phyloP scores from a whole-genome alignment of 495 filamentous ascomycete genomes.

The Hyphodiscus hymeniophilus region DNA sequence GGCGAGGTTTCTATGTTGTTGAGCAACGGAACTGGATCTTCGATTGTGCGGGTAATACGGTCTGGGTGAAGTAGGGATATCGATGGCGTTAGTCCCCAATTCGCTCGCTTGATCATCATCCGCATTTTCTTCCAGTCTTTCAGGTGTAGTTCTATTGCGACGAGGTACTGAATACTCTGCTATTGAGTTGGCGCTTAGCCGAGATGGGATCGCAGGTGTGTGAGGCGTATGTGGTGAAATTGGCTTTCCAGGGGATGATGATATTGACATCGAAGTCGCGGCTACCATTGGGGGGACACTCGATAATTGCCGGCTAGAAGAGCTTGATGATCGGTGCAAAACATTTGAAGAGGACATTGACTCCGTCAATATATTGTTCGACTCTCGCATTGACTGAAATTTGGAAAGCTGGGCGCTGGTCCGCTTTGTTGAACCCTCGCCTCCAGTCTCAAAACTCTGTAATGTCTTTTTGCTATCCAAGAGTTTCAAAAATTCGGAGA shows the following conservation, averaged over 20 bases:
- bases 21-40: slow-evolving; percentile 72
- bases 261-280: slow-evolving; percentile 72
- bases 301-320: slow-evolving; percentile 76
- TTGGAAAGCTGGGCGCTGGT: slow-evolving; percentile 64
- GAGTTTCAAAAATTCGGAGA: slow-evolving; percentile 83
- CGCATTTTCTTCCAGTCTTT: slow-evolving; percentile 23
- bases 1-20: slow-evolving; percentile 45
- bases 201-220: slow-evolving; percentile 84
- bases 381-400: slow-evolving; percentile 79
- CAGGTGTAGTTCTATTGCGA: slow-evolving; percentile 15
- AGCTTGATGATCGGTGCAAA: slow-evolving; percentile 70
- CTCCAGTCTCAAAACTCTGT: slow-evolving; percentile 54
- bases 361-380: slow-evolving; percentile 76
- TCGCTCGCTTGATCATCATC: slow-evolving; percentile 37
- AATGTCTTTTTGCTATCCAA: slow-evolving; percentile 76
- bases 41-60: slow-evolving; percentile 51
- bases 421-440: slow-evolving; percentile 49
- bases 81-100: slow-evolving; percentile 61
- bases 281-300: slow-evolving; percentile 79
- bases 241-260: slow-evolving; percentile 85
- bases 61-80: slow-evolving; percentile 74
- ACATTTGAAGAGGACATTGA: slow-evolving; percentile 80
- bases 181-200: slow-evolving; percentile 82
- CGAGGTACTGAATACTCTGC: slow-evolving; percentile 56
- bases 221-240: slow-evolving; percentile 91